A percentile compares a stretch with the other conserved stretches of the same genome.
phyloP scores from a whole-genome alignment of 371 early-diverging fungal genomes.

The Mortierella sp. region DNA sequence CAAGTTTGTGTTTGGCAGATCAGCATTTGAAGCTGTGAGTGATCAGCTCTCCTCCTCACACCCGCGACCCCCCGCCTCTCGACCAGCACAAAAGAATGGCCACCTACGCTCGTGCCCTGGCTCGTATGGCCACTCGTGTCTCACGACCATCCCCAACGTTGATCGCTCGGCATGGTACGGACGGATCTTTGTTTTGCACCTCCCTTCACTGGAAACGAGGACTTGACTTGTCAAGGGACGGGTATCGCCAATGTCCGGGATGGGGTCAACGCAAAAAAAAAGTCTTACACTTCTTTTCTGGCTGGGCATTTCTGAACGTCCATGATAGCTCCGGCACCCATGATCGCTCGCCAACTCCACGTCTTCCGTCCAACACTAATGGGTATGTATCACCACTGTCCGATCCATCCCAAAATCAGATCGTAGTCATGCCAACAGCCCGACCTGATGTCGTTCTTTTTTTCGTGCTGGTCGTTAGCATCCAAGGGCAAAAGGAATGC shows the following conservation, averaged over 20 bases:
- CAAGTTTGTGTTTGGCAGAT: no score
- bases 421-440: no score
- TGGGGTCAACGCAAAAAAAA: background rate
- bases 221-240: no score
- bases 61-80: background rate
- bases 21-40: background rate
- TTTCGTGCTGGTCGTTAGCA: no score
- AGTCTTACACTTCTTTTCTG: background rate
- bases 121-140: slow-evolving; percentile 39
- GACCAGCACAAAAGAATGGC: slow-evolving; percentile 20
- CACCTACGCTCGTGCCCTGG: slow-evolving; percentile 36
- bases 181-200: background rate
- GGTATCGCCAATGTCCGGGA: no score
- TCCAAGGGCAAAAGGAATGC: slow-evolving; percentile 44
- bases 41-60: slow-evolving; percentile 15
- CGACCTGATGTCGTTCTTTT: no score
- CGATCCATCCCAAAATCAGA: no score
- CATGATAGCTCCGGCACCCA: slow-evolving; percentile 18
- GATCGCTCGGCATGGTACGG: slow-evolving; percentile 42
- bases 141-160: slow-evolving; percentile 19
- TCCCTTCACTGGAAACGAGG: no score
- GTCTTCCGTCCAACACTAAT: slow-evolving; percentile 46
- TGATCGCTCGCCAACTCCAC: slow-evolving; percentile 41
- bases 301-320: background rate
- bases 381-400: slow-evolving; percentile 36